Evolutionary conservation across 2,329 filamentous ascomycete species (phyloP).

Genomic region (Truncatella angustata): DNA sequence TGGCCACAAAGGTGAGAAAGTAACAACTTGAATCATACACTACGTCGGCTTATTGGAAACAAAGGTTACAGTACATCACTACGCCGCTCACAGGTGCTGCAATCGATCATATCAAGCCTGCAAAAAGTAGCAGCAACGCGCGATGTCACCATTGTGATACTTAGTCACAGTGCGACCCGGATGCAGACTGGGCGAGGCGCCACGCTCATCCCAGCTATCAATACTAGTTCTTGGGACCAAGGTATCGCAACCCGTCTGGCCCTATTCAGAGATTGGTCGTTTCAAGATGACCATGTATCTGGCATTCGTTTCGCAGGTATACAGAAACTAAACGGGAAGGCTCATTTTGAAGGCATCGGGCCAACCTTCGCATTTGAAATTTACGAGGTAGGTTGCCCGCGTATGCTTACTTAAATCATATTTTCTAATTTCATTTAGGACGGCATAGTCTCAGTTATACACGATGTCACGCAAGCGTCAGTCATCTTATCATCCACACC

Average conservation of each 20-base stretch:
- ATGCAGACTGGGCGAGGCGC: conserved; percentile 67
- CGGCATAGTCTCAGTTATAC: conserved; percentile 40
- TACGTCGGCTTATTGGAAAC: conserved; percentile 6
- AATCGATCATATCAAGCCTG: conserved; percentile 66
- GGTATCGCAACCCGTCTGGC: conserved; percentile 71
- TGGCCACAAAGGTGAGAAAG: conserved; percentile 37
- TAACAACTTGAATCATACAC: conserved; percentile 26
- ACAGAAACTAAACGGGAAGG: conserved; percentile 61
- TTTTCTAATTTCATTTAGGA: conserved; percentile 30
- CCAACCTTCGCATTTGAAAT: conserved; percentile 49
- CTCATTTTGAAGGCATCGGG: conserved; percentile 36
- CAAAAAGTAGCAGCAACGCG: conserved; percentile 73
- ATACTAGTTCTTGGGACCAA: conserved; percentile 76
- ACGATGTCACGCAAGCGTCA: conserved; percentile 36
- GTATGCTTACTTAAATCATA: too few species aligned
- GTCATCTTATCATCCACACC: conserved; percentile 32
- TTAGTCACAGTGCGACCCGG: conserved; percentile 80
- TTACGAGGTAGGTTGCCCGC: conserved; percentile 38
- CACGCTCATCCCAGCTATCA: conserved; percentile 71
- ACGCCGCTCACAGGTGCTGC: conserved; percentile 51
- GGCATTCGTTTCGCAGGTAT: conserved; percentile 60
- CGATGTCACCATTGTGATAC: conserved; percentile 70
- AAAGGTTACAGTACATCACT: conserved; percentile 36
- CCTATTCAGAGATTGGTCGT: conserved; percentile 75
- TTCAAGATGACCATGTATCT: conserved; percentile 42